phyloP scores from a whole-genome alignment of 2,329 filamentous ascomycete genomes.

The Diaporthe capsici region DNA sequence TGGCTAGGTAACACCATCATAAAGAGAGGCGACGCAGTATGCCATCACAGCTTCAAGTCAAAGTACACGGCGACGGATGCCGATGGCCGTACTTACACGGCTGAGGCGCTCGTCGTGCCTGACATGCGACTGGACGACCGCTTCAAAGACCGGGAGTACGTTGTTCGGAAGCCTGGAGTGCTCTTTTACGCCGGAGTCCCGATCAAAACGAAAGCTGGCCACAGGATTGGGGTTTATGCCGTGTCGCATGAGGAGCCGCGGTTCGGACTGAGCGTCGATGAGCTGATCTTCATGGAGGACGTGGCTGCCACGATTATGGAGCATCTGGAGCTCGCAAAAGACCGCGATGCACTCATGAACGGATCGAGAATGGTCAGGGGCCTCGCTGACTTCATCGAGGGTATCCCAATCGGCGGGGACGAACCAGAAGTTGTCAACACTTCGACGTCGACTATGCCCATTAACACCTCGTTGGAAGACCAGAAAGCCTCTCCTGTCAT shows the following conservation, averaged over 20 bases:
- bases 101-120: slow-evolving; percentile 31
- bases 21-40: slow-evolving; percentile 45
- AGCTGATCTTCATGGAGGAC: slow-evolving; percentile 45
- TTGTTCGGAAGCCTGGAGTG: slow-evolving; percentile 17
- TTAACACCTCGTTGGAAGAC: slow-evolving; percentile 12
- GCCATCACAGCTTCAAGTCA: slow-evolving; percentile 34
- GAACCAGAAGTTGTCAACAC: background rate
- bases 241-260: slow-evolving; percentile 27
- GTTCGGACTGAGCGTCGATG: slow-evolving; percentile 38
- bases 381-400: slow-evolving; percentile 45
- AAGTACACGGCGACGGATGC: slow-evolving; percentile 56
- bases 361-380: slow-evolving; percentile 46
- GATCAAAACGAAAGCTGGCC: slow-evolving; percentile 34
- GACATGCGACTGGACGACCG: slow-evolving; percentile 38
- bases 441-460: background rate
- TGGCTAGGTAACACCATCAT: slow-evolving; percentile 38
- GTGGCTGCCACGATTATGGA: slow-evolving; percentile 47
- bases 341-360: slow-evolving; percentile 44
- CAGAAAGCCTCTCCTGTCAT: slow-evolving; percentile 29
- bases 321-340: slow-evolving; percentile 47
- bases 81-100: slow-evolving; percentile 44
- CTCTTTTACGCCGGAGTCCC: slow-evolving; percentile 37
- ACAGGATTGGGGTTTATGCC: slow-evolving; percentile 36
- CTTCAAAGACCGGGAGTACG: slow-evolving; percentile 36
- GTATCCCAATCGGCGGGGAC: slow-evolving; percentile 29